phyloP scores from a whole-genome alignment of 176 grass and related monocot species.

The Carex kokanica region DNA sequence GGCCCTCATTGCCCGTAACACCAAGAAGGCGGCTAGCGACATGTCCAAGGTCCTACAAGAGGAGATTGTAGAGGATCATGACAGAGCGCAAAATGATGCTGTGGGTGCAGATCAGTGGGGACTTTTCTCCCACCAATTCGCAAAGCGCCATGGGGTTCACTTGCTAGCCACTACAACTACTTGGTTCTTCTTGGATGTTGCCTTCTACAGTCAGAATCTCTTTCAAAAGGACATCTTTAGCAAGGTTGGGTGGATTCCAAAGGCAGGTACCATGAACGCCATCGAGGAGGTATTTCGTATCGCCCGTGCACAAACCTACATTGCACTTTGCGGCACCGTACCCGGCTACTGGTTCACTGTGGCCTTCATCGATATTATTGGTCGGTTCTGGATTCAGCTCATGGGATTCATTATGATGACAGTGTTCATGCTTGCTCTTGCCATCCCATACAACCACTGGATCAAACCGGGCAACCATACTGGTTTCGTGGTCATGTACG shows the following conservation, averaged over 20 bases:
- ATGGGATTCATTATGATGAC: conserved; percentile 78
- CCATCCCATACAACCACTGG: conserved; percentile 49
- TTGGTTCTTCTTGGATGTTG: conserved; percentile 84
- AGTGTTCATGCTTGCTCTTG: conserved; percentile 61
- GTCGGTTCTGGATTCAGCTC: conserved; percentile 67
- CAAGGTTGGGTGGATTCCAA: conserved; percentile 66
- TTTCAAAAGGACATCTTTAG: conserved; percentile 94
- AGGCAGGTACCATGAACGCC: conserved; percentile 54
- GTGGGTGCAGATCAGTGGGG: conserved; percentile 38
- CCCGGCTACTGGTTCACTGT: conserved; percentile 90
- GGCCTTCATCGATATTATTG: conserved; percentile 57
- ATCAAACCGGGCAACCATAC: conserved; percentile 33
- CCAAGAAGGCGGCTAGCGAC: conserved; percentile 60
- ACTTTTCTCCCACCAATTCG: conserved; percentile 64
- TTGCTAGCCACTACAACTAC: conserved; percentile 57
- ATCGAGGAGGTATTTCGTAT: conserved; percentile 68
- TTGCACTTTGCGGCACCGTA: conserved; percentile 76
- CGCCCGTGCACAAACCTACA: conserved; percentile 51
- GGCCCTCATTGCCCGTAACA: conserved; percentile 56
- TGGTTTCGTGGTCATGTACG: conserved; percentile 64
- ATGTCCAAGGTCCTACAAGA: conserved; percentile 62
- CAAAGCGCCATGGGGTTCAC: conserved; percentile 49
- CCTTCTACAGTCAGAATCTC: conserved; percentile 86
- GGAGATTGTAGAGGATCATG: conserved; percentile 45
- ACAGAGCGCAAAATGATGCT: background rate